Percentiles rank a stretch among this genome's conserved stretches.
Evolutionary conservation across 345 rosid genomes (phyloP).

Genomic region (Odontarrhena argentea): DNA sequence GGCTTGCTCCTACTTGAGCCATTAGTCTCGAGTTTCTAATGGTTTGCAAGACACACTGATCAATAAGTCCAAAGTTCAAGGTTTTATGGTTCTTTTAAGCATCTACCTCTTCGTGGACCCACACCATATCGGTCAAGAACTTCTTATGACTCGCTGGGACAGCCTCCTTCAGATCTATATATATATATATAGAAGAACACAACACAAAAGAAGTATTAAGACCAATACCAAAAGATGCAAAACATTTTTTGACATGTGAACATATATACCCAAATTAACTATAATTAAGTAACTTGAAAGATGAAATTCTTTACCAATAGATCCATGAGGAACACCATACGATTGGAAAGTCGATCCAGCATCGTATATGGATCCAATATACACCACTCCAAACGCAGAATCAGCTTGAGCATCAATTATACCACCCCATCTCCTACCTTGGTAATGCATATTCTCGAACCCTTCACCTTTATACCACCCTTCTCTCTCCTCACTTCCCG

Average conservation of each 20-base stretch:
- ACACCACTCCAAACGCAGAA: slow-evolving; percentile 51
- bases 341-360: slow-evolving; percentile 75
- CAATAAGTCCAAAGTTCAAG: too few relatives aligned
- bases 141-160: slow-evolving; percentile 80
- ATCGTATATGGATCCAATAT: slow-evolving; percentile 71
- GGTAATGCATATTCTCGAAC: slow-evolving; percentile 68
- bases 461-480: slow-evolving; percentile 78
- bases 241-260: neutral
- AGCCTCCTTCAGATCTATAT: slow-evolving; percentile 62
- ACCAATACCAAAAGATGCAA: neutral
- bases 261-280: too few relatives aligned
- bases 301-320: slow-evolving; percentile 49
- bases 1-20: neutral
- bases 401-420: slow-evolving; percentile 48
- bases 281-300: neutral
- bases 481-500: slow-evolving; percentile 60
- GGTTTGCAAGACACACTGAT: too few relatives aligned
- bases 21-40: neutral
- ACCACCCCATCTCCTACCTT: slow-evolving; percentile 85
- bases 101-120: slow-evolving; percentile 79
- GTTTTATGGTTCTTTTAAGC: neutral
- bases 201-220: neutral
- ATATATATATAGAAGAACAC: slow-evolving; percentile 24
- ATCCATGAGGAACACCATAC: slow-evolving; percentile 80
- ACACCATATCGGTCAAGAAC: slow-evolving; percentile 70